These are phyloP conservation scores for Cymbidium sinense DNA, from an alignment of 106 monocot genomes.

Conservation along the genomic window DNA sequence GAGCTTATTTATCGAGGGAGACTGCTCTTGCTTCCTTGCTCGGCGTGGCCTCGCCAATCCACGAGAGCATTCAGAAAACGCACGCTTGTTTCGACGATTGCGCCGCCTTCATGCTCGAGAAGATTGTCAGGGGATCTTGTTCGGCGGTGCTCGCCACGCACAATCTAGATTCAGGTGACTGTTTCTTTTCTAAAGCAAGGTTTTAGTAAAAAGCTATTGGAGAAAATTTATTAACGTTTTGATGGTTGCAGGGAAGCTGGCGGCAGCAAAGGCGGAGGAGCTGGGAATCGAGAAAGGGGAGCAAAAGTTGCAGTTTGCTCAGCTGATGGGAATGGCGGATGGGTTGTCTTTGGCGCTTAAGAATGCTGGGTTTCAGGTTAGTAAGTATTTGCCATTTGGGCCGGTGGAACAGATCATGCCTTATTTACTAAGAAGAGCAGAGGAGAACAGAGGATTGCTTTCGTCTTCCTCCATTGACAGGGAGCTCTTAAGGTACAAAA, in stretches of 20 bases:
- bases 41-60: conserved; percentile 59
- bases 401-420: conserved; percentile 86
- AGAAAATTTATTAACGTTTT: too few species aligned
- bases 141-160: conserved; percentile 81
- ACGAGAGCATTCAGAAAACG: conserved; percentile 50
- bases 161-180: conserved; percentile 70
- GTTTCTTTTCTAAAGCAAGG: neutral
- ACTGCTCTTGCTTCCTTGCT: conserved; percentile 30
- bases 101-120: conserved; percentile 59
- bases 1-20: conserved; percentile 86
- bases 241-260: conserved; percentile 44
- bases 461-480: conserved; percentile 62
- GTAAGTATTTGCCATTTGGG: conserved; percentile 94
- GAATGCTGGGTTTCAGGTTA: conserved; percentile 82
- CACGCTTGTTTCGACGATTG: conserved; percentile 72
- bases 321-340: conserved; percentile 96
- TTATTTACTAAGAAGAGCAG: conserved; percentile 80
- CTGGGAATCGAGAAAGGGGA: conserved; percentile 48
- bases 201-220: too few species aligned
- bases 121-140: conserved; percentile 32
- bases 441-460: conserved; percentile 85
- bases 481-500: conserved; percentile 25
- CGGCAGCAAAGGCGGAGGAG: conserved; percentile 56
- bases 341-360: conserved; percentile 62
- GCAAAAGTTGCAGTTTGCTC: conserved; percentile 74